Percentiles rank a stretch among this genome's conserved stretches.
Conservation (phyloP, 352 stramenopile genomes). For the Thraustotheca clavata region DNA sequence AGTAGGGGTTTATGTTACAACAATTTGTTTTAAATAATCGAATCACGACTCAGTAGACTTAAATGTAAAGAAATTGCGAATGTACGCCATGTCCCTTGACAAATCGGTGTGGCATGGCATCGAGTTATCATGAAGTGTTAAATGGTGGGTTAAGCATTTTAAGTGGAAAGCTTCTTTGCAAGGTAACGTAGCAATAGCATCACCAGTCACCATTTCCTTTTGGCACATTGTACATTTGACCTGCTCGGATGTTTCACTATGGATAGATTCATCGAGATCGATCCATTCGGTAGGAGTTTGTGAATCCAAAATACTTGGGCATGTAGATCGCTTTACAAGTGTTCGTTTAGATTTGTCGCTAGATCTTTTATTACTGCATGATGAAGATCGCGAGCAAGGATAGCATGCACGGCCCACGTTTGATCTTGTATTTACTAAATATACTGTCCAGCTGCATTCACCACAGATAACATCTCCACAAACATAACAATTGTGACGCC, state of each 20-base stretch:
- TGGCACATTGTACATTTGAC: not conserved
- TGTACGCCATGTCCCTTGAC: slow-evolving; percentile 1
- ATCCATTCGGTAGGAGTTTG: not conserved
- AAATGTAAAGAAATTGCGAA: slow-evolving; percentile 3
- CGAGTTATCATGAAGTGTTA: not conserved
- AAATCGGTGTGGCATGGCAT: not conserved
- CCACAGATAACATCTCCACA: slow-evolving; percentile 71
- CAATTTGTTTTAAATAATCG: no score
- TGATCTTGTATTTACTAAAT: not conserved
- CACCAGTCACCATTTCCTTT: not conserved
- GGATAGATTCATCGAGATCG: not conserved
- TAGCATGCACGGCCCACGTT: slow-evolving; percentile 3
- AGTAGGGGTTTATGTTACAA: no score
- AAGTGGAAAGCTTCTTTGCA: not conserved
- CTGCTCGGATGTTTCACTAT: not conserved
- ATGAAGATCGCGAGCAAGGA: not conserved
- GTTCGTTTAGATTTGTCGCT: not conserved
- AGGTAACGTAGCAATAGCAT: not conserved
- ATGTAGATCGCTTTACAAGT: not conserved
- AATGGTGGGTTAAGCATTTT: not conserved
- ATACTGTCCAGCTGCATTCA: slow-evolving; percentile 28
- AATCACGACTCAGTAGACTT: no score
- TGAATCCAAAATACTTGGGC: not conserved
- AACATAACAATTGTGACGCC: slow-evolving; percentile 68
- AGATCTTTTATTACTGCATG: not conserved